Evolutionary conservation across 805 yeast species (phyloP).

Genomic region (Saccharomycopsis sp.): DNA sequence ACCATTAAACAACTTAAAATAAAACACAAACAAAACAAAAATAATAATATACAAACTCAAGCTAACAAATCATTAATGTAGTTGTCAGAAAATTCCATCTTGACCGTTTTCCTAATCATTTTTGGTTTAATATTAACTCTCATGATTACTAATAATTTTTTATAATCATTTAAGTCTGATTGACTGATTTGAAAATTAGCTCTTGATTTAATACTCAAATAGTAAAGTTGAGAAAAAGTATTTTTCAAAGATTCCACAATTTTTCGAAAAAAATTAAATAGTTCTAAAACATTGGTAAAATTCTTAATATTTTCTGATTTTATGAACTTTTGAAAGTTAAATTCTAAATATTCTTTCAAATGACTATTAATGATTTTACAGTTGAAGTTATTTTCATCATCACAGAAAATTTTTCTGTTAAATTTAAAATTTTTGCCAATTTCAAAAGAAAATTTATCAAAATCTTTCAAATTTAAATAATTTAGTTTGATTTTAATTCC

Average conservation of each 20-base stretch:
- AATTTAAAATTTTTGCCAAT: slow-evolving; percentile 11
- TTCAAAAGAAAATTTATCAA: slow-evolving; percentile 5
- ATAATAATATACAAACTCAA: too few relatives aligned
- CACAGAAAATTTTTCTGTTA: slow-evolving; percentile 1
- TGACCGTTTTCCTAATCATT: too few relatives aligned
- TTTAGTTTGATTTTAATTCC: slow-evolving; percentile 19
- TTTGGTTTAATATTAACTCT: too few relatives aligned
- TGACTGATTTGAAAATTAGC: too few relatives aligned
- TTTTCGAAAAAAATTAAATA: slow-evolving; percentile 5
- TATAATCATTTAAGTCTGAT: too few relatives aligned
- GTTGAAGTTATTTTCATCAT: slow-evolving; percentile 1
- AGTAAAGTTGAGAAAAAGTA: slow-evolving; percentile 10
- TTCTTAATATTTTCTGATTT: not conserved
- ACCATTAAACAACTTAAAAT: too few relatives aligned
- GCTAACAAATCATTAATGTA: too few relatives aligned
- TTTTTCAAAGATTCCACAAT: not conserved
- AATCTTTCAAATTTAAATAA: not conserved
- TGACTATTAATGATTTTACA: slow-evolving; percentile 2
- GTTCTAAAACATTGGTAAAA: slow-evolving; percentile 1
- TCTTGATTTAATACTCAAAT: slow-evolving; percentile 8
- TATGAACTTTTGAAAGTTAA: not conserved
- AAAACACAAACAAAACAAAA: too few relatives aligned
- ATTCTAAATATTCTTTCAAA: slow-evolving; percentile 6
- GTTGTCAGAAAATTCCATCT: too few relatives aligned
- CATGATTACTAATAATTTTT: too few relatives aligned